phyloP scores from a whole-genome alignment of 2,329 filamentous ascomycete genomes.

The Fusarium protoensiforme region DNA sequence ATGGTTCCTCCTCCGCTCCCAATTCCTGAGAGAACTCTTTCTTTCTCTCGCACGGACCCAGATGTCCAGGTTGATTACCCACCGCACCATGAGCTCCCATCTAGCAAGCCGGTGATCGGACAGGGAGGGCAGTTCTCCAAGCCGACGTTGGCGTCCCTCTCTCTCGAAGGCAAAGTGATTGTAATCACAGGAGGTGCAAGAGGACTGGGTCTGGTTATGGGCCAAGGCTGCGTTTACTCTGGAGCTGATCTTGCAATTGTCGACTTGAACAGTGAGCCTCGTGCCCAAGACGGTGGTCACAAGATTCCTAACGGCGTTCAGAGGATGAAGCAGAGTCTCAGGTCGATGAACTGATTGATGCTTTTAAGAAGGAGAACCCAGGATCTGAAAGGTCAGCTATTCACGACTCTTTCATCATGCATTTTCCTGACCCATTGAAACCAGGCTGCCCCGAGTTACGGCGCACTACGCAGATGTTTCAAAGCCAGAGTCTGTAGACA shows the following conservation, averaged over 20 bases:
- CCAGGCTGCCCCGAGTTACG: constrained; percentile 81
- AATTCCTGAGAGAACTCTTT: constrained; percentile 14
- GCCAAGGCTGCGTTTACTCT: constrained; percentile 87
- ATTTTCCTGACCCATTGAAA: neutral
- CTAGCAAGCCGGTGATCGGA: constrained; percentile 76
- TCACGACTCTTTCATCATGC: rapidly evolving
- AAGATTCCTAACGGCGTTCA: constrained; percentile 48
- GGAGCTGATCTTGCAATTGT: constrained; percentile 92
- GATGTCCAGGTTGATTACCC: constrained; percentile 83
- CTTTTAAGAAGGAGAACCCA: constrained; percentile 83
- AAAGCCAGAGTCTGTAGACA: constrained; percentile 80
- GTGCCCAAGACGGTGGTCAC: neutral
- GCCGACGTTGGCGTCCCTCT: constrained; percentile 85
- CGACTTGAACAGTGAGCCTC: constrained; percentile 82
- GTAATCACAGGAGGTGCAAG: constrained; percentile 91
- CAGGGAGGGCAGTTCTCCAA: constrained; percentile 84
- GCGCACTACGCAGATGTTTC: constrained; percentile 91
- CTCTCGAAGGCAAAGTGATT: constrained; percentile 82
- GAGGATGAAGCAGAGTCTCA: constrained; percentile 86
- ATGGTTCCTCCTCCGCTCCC: constrained; percentile 29
- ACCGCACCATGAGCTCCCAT: constrained; percentile 76
- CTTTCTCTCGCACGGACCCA: constrained; percentile 82
- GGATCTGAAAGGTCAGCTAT: constrained; percentile 69
- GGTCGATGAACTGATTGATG: constrained; percentile 76
- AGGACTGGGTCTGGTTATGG: constrained; percentile 91